These are phyloP conservation scores for Mortierella sp. DNA, from an alignment of 371 early-diverging fungal species.

Conservation along the genomic window DNA sequence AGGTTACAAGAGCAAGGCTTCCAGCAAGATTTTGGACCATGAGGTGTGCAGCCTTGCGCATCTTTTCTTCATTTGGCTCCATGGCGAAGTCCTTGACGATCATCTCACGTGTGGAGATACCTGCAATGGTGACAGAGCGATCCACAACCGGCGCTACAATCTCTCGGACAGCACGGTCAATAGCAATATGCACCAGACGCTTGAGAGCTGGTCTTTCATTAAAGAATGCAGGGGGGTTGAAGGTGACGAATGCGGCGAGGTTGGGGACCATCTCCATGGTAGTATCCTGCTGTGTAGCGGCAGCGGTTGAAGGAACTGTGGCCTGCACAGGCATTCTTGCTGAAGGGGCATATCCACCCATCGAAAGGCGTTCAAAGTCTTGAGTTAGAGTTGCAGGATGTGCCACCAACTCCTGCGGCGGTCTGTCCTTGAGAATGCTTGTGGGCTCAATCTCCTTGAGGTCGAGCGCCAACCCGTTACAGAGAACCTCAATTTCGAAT, in stretches of 20 bases:
- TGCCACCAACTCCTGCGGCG: constrained; percentile 62
- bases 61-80: constrained; percentile 92
- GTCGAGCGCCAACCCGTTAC: constrained; percentile 90
- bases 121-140: constrained; percentile 92
- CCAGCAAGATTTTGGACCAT: constrained; percentile 93
- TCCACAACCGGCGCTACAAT: constrained; percentile 87
- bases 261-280: constrained; percentile 66
- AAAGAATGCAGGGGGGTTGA: constrained; percentile 83
- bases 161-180: constrained; percentile 92
- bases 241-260: constrained; percentile 75
- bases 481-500: constrained; percentile 97
- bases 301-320: constrained; percentile 14
- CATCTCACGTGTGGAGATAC: constrained; percentile 90
- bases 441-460: constrained; percentile 88
- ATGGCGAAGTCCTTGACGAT: constrained; percentile 94
- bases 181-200: constrained; percentile 87
- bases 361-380: constrained; percentile 58
- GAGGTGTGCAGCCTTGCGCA: constrained; percentile 92
- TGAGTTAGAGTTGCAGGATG: constrained; percentile 53
- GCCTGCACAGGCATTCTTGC: constrained; percentile 56
- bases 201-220: constrained; percentile 84
- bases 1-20: constrained; percentile 90
- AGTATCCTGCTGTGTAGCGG: constrained; percentile 32
- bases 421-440: constrained; percentile 76
- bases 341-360: constrained; percentile 51